Conservation (phyloP, 2,329 filamentous ascomycete genomes). For the Scortechinia acanthostroma region DNA sequence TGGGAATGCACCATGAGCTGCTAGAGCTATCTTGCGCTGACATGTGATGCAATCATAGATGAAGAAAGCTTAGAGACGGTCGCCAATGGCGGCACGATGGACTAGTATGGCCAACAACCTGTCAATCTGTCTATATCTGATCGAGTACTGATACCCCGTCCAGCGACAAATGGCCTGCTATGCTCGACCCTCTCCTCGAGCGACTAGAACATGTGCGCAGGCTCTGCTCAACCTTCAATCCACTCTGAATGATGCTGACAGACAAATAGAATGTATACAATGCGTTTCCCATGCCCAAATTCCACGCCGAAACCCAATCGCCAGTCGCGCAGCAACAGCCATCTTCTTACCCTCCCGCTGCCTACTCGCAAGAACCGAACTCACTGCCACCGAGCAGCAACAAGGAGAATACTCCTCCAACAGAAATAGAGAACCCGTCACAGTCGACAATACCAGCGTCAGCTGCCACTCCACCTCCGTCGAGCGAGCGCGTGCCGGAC, state of each 20-base stretch:
- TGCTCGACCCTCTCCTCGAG: background rate
- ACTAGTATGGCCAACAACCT: background rate
- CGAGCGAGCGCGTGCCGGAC: background rate
- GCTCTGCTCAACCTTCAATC: background rate
- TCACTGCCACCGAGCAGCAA: background rate
- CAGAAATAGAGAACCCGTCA: background rate
- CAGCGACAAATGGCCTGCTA: background rate
- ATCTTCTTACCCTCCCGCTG: background rate
- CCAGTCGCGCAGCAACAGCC: background rate
- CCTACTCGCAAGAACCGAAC: background rate
- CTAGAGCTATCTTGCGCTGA: too few relatives aligned
- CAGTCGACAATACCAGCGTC: background rate
- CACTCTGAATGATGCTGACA: background rate
- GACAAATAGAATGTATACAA: background rate
- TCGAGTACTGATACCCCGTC: background rate
- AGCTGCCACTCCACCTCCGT: background rate
- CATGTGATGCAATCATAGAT: background rate
- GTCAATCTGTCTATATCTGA: background rate
- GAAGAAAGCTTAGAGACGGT: background rate
- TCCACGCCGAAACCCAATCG: background rate
- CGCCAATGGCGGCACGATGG: background rate
- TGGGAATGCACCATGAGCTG: too few relatives aligned
- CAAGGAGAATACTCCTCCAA: background rate
- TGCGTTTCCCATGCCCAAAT: background rate
- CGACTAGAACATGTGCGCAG: background rate